Base-by-base conservation (phyloP, 345 rosid species). In the Eutrema japonicum region DNA sequence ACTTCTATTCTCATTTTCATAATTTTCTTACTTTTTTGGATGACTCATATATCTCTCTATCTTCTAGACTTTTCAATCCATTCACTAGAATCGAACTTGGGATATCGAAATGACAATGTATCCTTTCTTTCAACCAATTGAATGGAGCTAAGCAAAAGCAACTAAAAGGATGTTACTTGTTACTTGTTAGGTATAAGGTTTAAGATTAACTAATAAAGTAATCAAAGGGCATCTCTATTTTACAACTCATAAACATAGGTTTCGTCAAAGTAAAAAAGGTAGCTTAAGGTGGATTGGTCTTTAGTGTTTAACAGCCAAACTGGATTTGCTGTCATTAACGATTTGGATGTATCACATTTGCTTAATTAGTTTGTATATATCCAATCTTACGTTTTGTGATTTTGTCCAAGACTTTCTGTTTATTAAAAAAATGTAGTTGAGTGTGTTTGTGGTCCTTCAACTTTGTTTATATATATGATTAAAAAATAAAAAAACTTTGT, bases 221-320 rank as follows among this genome's bases (percentile, higher is more conserved):
- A 60, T 68, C 26, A 51, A 10, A n/a, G 62, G 46, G 50, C 51
- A 27, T 68, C 27, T 68, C 27, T 50, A 41, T 40, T 61, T 74
- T 50, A 58, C 72, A 66, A 60, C 74, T 60, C 78, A 68, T 75
- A 35, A 33, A 50, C 22, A 29, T 41, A 22, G 35, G 69, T 13
- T 68, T 52, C 71, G 75, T 76, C 70, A 76, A 76, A 76, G 79
- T 70, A 9, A 48, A 38, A 76, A 70, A 64, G 29, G 46, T 55
- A 38, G 71, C 30, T 70, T 1, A 48, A 55, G 50, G 75, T 76
- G 79, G 79, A 70, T 64, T 76, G 75, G 75, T 76, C 75, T 70
- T 40, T 26, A 64, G 79, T 76, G 79, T 55, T 70, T 38, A 22
- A 76, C 66, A 76, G 60, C 79, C 71, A 64, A 76, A 76, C 60